Evolutionary conservation across 345 rosid genomes (phyloP), one percentile per base, ranked within the genome.

Genomic region (thale cress (Arabidopsis thaliana)): DNA sequence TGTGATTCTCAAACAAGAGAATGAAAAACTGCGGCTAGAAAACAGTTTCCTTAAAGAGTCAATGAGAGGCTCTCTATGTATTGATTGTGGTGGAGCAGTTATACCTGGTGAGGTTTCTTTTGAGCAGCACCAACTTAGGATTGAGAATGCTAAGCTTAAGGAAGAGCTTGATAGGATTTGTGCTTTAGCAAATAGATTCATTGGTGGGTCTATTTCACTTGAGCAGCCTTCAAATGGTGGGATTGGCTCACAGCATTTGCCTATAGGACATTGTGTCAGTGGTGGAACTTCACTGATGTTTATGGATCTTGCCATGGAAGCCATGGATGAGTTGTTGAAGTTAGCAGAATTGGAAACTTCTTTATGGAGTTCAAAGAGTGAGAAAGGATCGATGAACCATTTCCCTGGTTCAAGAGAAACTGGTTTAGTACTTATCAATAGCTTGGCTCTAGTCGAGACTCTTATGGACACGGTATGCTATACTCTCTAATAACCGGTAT

Each of bases 391-490:
- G 5, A 69, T 93, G 68, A 87, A 86, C 71, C 68, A 65, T 9
- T 44, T 14, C 0, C 38, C 2, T 28, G 75, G 85, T 45, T 69
- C 96, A 16, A 84, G 90, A 78, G 93, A 85, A 66, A 78, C 84
- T 38, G 87, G 84, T 36, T 22, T 84, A 33, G 87, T 91, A 16
- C 61, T 81, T 63, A 77, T 85, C 81, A 79, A 79, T 67, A 78
- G 90, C 78, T 65, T 69, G 78, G 85, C 84, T 72, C 83, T 88
- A 1, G 85, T 93, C 0, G 92, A 89, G 30, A 84, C 79, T 6
- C 67, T 91, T 65, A 89, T 93, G 96, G 87, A 93, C 69, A 79
- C 73, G 90, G 97, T 93, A 82, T 32, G 85, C 40, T 56, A 24
- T 52, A 24, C 24, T 60, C 22, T 46, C 38, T 36, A 20, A 0